phyloP scores from a whole-genome alignment of 805 yeast genomes.

The Jamesozyma spencerorum region DNA sequence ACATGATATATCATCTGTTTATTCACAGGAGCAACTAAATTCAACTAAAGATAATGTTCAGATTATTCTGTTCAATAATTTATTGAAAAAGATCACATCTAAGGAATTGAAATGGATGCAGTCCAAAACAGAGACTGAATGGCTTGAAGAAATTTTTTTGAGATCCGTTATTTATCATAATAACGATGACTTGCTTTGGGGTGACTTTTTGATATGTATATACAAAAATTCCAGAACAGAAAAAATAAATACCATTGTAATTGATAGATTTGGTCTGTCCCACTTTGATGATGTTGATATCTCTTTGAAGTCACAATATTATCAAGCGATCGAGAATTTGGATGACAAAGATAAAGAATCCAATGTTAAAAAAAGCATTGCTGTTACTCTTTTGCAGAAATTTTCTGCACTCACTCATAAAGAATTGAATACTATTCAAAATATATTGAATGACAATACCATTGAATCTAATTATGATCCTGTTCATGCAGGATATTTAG shows the following conservation, averaged over 20 bases:
- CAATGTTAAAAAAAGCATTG: conserved; percentile 64
- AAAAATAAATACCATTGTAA: conserved; percentile 43
- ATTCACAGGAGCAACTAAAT: conserved; percentile 5
- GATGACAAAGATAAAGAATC: conserved; percentile 39
- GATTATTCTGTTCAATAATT: conserved; percentile 9
- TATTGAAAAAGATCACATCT: conserved; percentile 4
- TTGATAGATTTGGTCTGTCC: conserved; percentile 61
- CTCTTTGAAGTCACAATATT: conserved; percentile 54
- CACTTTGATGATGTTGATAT: conserved; percentile 51
- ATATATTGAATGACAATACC: conserved; percentile 11
- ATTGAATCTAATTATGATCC: conserved; percentile 52
- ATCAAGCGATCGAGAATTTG: conserved; percentile 70
- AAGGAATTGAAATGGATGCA: conserved; percentile 2
- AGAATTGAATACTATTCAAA: conserved; percentile 9
- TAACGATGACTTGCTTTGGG: conserved; percentile 25
- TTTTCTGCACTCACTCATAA: conserved; percentile 44
- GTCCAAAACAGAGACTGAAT: conserved; percentile 9
- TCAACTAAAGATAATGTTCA: not conserved
- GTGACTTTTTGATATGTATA: conserved; percentile 20
- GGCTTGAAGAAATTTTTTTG: conserved; percentile 16
- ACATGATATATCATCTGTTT: conserved; percentile 9
- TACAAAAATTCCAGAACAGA: conserved; percentile 23
- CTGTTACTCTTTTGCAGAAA: conserved; percentile 61
- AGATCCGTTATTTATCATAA: conserved; percentile 20
- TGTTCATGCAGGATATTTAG: conserved; percentile 72